Percentiles rank a stretch among this genome's conserved stretches.
phyloP scores from a whole-genome alignment of 2,329 filamentous ascomycete species.

The Plectosphaerella cucumerina region DNA sequence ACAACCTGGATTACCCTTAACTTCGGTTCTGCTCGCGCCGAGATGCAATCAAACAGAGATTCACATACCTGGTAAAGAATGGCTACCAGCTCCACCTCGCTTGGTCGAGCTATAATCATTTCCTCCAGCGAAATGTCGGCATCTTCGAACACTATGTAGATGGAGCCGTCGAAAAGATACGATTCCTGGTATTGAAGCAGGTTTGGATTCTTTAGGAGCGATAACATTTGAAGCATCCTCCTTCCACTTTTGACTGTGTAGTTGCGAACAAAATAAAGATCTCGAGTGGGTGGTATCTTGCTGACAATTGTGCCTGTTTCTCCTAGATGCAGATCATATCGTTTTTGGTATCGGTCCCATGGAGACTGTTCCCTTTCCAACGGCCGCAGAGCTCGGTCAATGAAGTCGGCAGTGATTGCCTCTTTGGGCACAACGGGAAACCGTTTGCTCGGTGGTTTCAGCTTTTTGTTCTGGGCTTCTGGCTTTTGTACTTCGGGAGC shows the following conservation, averaged over 20 bases:
- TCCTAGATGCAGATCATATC: not conserved
- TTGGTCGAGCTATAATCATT: not conserved
- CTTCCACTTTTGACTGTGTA: not conserved
- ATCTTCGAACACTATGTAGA: not conserved
- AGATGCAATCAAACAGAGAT: too few relatives aligned
- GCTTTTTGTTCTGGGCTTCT: too few relatives aligned
- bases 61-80: not conserved
- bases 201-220: not conserved
- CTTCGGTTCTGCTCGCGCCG: not conserved
- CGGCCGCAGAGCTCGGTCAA: too few relatives aligned
- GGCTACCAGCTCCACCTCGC: not conserved
- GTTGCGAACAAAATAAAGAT: not conserved
- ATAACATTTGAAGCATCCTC: not conserved
- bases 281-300: not conserved
- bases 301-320: not conserved
- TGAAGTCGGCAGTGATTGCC: too few relatives aligned
- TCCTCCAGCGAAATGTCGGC: not conserved
- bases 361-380: not conserved
- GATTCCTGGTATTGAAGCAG: not conserved
- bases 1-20: not conserved
- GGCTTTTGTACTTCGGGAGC: too few relatives aligned
- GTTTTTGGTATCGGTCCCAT: not conserved
- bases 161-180: not conserved
- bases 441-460: too few relatives aligned
- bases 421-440: too few relatives aligned